Conservation (phyloP, 2,329 filamentous ascomycete species). For the Fusarium neocosmosporiellum region DNA sequence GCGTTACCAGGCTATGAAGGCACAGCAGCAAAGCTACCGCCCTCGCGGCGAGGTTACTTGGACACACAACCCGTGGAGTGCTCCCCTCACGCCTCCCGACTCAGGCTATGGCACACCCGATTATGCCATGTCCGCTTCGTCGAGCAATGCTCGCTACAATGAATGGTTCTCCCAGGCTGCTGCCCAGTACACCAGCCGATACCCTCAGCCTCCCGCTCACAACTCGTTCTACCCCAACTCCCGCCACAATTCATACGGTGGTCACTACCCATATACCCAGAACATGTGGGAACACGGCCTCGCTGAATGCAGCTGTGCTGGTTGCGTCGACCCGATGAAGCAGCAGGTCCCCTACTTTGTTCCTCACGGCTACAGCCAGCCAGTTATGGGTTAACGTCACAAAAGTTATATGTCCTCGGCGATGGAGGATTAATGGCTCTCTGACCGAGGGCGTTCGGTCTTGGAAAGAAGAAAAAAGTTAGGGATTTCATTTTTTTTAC, state of each 20-base stretch:
- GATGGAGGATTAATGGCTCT: slow-evolving; percentile 34
- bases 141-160: slow-evolving; percentile 66
- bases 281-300: slow-evolving; percentile 63
- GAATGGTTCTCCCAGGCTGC: slow-evolving; percentile 65
- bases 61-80: slow-evolving; percentile 58
- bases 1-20: slow-evolving; percentile 59
- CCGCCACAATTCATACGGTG: slow-evolving; percentile 54
- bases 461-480: slow-evolving; percentile 45
- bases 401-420: slow-evolving; percentile 20
- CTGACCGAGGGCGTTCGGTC: slow-evolving; percentile 27
- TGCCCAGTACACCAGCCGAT: slow-evolving; percentile 57
- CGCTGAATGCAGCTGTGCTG: slow-evolving; percentile 62
- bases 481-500: slow-evolving; percentile 44
- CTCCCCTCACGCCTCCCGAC: slow-evolving; percentile 68
- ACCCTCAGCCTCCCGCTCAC: slow-evolving; percentile 56
- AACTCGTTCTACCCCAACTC: slow-evolving; percentile 53
- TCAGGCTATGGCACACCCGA: slow-evolving; percentile 72
- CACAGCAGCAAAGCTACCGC: slow-evolving; percentile 54
- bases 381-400: slow-evolving; percentile 62
- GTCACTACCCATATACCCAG: slow-evolving; percentile 59
- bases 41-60: slow-evolving; percentile 57
- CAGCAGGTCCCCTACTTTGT: slow-evolving; percentile 61
- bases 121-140: slow-evolving; percentile 65
- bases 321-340: slow-evolving; percentile 60
- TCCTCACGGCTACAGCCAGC: slow-evolving; percentile 62